Conservation (phyloP, 2,329 filamentous ascomycete species). For the Cryphonectria parasitica region DNA sequence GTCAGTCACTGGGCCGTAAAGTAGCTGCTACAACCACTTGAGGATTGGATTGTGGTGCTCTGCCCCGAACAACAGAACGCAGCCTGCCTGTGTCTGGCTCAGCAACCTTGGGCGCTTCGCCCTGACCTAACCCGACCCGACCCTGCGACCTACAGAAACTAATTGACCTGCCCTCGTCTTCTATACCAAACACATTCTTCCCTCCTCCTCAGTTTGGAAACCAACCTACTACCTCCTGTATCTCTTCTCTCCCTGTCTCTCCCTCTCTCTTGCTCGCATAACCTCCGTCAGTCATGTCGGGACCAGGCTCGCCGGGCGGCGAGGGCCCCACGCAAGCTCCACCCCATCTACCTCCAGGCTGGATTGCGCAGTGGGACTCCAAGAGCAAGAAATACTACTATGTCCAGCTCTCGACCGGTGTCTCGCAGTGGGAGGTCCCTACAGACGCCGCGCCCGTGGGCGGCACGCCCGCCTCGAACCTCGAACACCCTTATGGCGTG, state of each 20-base stretch:
- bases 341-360: constrained; percentile 64
- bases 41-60: neutral
- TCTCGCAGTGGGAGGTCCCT: constrained; percentile 75
- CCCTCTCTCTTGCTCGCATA: neutral
- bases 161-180: constrained; percentile 10
- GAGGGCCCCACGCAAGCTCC: constrained; percentile 64
- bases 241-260: neutral
- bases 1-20: neutral
- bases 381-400: constrained; percentile 69
- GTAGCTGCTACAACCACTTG: neutral
- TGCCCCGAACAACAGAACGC: neutral
- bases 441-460: constrained; percentile 66
- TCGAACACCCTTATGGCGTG: constrained; percentile 66
- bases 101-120: neutral
- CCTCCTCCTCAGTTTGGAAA: too few relatives aligned
- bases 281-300: constrained; percentile 52
- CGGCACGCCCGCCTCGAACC: constrained; percentile 58
- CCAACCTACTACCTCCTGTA: neutral
- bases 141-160: constrained; percentile 17
- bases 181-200: neutral
- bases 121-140: neutral
- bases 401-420: constrained; percentile 72
- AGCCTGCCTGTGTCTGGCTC: neutral
- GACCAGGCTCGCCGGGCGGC: constrained; percentile 60
- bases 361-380: constrained; percentile 73